A percentile compares a stretch with the other conserved stretches of the same genome.
phyloP scores from a whole-genome alignment of 257 asterid genomes.

The Cruciata laevipes region DNA sequence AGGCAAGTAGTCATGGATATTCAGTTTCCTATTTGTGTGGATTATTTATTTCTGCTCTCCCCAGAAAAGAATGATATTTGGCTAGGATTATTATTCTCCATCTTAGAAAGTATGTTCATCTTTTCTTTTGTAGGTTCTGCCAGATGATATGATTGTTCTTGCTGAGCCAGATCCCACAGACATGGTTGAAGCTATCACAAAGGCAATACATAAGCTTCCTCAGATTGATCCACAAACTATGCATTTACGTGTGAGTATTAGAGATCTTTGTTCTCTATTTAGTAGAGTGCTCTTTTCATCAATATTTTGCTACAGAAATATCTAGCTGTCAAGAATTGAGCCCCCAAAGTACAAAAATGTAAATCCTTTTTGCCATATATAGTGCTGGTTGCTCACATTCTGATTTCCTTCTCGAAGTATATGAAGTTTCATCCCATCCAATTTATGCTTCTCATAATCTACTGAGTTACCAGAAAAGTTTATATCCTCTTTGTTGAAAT shows the following conservation, averaged over 20 bases:
- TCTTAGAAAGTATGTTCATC: conserved; percentile 10
- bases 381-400: background rate
- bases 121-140: conserved; percentile 60
- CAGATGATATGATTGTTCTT: conserved; percentile 92
- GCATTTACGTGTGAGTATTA: conserved; percentile 70
- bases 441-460: background rate
- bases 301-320: background rate
- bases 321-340: background rate
- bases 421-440: background rate
- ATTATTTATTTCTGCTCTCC: conserved; percentile 11
- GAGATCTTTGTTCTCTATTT: background rate
- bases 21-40: conserved; percentile 22
- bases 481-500: background rate
- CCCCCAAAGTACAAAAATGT: background rate
- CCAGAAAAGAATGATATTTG: background rate
- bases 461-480: background rate
- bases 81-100: background rate
- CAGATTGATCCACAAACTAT: conserved; percentile 79
- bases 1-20: conserved; percentile 50
- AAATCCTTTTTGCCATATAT: background rate
- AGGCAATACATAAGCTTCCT: conserved; percentile 79
- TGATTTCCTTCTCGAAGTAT: background rate
- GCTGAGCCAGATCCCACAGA: conserved; percentile 85
- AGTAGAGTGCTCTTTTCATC: background rate
- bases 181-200: conserved; percentile 78